Conservation (phyloP, 2,329 filamentous ascomycete species). For the Gnomoniopsis smithogilvyi region DNA sequence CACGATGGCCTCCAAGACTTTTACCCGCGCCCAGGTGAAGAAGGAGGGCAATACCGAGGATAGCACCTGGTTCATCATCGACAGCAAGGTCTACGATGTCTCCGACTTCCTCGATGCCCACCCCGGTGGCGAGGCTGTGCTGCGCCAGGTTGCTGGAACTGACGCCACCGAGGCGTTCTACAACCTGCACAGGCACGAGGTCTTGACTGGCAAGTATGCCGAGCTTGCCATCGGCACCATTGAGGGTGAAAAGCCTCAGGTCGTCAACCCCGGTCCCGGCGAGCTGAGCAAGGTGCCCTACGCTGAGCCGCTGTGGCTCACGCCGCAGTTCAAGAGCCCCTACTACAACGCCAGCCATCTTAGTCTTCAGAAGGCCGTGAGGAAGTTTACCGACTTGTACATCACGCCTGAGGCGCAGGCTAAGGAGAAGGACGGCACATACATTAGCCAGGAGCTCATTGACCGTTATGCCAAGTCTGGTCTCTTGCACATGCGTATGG, state of each 20-base stretch:
- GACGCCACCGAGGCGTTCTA: conserved; percentile 85
- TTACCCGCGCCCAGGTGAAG: conserved; percentile 64
- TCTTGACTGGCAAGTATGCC: conserved; percentile 71
- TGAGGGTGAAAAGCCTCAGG: conserved; percentile 69
- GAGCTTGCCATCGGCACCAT: conserved; percentile 73
- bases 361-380: conserved; percentile 63
- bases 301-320: conserved; percentile 80
- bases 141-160: conserved; percentile 75
- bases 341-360: conserved; percentile 78
- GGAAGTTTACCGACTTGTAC: conserved; percentile 70
- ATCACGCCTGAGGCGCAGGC: conserved; percentile 72
- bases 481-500: conserved; percentile 77
- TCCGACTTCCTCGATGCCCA: conserved; percentile 83
- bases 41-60: conserved; percentile 69
- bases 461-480: conserved; percentile 73
- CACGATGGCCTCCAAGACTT: conserved; percentile 43
- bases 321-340: conserved; percentile 70
- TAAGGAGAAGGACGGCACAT: conserved; percentile 70
- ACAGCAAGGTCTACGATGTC: conserved; percentile 83
- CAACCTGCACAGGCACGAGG: conserved; percentile 88
- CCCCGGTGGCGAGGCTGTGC: conserved; percentile 76
- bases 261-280: conserved; percentile 66
- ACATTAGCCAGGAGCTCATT: conserved; percentile 70
- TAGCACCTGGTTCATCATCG: conserved; percentile 79
- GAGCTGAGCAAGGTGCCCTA: conserved; percentile 78